Base-by-base conservation (phyloP, 2,329 filamentous ascomycete genomes). In the Aspergillus aculeatus region DNA sequence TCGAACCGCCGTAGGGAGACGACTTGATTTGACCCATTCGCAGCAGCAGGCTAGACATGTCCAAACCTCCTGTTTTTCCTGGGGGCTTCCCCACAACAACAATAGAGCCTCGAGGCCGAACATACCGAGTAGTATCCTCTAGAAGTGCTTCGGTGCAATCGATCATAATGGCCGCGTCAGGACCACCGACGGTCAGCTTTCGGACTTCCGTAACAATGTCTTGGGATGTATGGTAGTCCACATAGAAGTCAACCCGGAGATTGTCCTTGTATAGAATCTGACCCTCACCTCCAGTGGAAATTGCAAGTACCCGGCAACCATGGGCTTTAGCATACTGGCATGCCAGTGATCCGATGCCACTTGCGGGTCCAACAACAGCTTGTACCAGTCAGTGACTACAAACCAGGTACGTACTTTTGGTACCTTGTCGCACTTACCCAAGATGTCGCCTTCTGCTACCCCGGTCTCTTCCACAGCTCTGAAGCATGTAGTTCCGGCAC, bases 241-340 rank as follows among this genome's bases (percentile, higher is more conserved):
- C 29, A 10, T 53, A 58, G 41, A 48, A 53, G 10, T 58, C 50
- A 3, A 47, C 56, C 11, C 29, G 38, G 6, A 58, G 35, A 14
- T 24, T 53, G n/a, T 58, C n/a, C 26, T 48, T 47, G 31, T 52
- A 54, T 19, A 58, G 3, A 11, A 21, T 12, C 14, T 7, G 10
- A 47, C 50, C 16, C 26, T 53, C 9, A 2, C 21, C 24, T 5
- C 56, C 56, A 14, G 50, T 53, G 7, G 56, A 54, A 26, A 58
- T 41, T 5, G 29, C 56, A 7, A 58, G 24, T 4, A 58, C 38
- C 26, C 50, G 50, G 49, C 47, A 58, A 23, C 56, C 56, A 9
- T 35, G 31, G 38, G 56, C 56, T n/a, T 35, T 58, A 5, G 56
- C 56, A 26, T 53, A 58, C 50, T 58, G 56, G 41, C 56, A 58